These are phyloP conservation scores for Xylaria curta DNA, from an alignment of 495 filamentous ascomycete genomes.

Conservation along the genomic window DNA sequence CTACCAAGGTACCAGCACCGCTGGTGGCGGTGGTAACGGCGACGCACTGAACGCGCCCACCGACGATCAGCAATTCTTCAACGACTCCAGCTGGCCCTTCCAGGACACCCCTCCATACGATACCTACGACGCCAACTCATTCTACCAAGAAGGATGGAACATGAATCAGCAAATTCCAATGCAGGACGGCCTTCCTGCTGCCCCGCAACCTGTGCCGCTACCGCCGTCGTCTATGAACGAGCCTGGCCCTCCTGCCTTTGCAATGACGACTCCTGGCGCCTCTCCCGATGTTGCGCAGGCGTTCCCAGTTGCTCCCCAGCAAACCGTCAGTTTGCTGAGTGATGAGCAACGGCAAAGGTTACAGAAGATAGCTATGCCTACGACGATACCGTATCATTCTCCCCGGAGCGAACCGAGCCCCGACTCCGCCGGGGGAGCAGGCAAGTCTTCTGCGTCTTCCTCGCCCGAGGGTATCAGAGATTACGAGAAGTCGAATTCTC, in stretches of 20 bases:
- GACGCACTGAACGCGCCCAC: conserved; percentile 39
- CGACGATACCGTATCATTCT: conserved; percentile 60
- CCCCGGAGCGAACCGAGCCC: conserved; percentile 59
- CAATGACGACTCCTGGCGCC: conserved; percentile 23
- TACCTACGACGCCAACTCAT: conserved; percentile 40
- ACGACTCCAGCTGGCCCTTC: conserved; percentile 48
- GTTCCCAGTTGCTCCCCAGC: conserved; percentile 18
- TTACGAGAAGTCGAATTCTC: conserved; percentile 53
- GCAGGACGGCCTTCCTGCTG: conserved; percentile 32
- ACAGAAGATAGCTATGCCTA: conserved; percentile 62
- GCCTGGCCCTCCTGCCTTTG: conserved; percentile 26
- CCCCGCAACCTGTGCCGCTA: conserved; percentile 28
- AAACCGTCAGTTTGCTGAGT: conserved; percentile 35
- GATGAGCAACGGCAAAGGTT: conserved; percentile 61
- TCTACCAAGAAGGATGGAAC: conserved; percentile 43
- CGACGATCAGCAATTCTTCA: conserved; percentile 43
- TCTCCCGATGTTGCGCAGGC: conserved; percentile 24
- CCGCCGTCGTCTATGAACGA: conserved; percentile 24
- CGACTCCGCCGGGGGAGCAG: conserved; percentile 50
- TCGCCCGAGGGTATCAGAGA: conserved; percentile 54
- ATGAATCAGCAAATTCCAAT: conserved; percentile 35
- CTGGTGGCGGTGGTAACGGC: conserved; percentile 34
- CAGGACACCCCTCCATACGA: conserved; percentile 55
- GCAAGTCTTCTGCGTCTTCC: conserved; percentile 49
- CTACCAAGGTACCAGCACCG: conserved; percentile 36